A percentile compares a stretch with the other conserved stretches of the same genome.
These are phyloP conservation scores for Lonicera japonica DNA, from an alignment of 129 eudicot genomes.

Conservation along the genomic window DNA sequence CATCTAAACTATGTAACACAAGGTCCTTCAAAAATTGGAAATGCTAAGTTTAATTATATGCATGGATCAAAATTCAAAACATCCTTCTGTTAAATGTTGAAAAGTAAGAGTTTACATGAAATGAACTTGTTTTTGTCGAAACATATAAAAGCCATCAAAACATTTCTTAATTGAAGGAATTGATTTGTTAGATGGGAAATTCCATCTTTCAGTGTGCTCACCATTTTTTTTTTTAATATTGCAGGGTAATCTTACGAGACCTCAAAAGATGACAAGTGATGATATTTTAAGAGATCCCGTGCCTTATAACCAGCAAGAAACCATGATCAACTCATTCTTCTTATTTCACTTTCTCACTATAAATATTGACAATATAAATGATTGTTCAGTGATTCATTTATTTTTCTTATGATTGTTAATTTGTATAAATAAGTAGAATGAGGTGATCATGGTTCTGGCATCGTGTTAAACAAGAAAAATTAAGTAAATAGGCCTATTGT, in stretches of 20 bases:
- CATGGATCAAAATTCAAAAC: too few relatives aligned
- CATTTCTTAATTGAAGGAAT: not conserved
- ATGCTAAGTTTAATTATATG: too few relatives aligned
- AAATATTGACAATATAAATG: too few relatives aligned
- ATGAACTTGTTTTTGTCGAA: too few relatives aligned
- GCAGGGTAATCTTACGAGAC: conserved; percentile 33
- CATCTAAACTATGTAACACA: too few relatives aligned
- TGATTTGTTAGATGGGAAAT: conserved; percentile 8
- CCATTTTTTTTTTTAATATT: conserved; percentile 9
- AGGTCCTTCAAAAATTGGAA: too few relatives aligned
- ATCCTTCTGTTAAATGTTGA: too few relatives aligned
- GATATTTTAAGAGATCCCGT: conserved; percentile 56
- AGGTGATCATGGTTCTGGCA: not conserved
- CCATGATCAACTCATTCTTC: conserved; percentile 47
- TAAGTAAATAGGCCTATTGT: too few relatives aligned
- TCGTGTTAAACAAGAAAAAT: not conserved
- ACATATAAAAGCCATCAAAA: too few relatives aligned
- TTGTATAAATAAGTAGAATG: not conserved
- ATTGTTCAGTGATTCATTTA: not conserved
- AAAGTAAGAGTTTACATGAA: too few relatives aligned
- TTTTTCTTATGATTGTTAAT: not conserved
- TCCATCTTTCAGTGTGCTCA: not conserved
- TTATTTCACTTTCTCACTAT: not conserved
- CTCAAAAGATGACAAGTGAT: conserved; percentile 42
- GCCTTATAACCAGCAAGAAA: conserved; percentile 33